phyloP scores from a whole-genome alignment of 2,329 filamentous ascomycete species.

The Epichloe uncinata region DNA sequence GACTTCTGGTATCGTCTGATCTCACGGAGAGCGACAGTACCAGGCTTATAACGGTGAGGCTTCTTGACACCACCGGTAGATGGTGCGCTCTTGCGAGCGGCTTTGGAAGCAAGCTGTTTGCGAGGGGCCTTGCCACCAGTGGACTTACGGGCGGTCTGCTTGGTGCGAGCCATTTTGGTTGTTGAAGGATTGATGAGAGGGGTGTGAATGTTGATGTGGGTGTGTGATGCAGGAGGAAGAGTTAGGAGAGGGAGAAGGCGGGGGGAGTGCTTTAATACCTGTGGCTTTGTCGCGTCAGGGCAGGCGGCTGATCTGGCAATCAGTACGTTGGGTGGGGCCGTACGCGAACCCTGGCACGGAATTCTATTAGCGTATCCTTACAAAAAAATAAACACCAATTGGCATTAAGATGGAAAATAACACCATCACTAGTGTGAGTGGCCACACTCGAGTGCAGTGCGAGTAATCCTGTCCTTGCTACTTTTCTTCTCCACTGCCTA shows the following conservation, averaged over 20 bases:
- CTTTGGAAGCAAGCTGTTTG: constrained; percentile 99
- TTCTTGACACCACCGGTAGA: constrained; percentile 97
- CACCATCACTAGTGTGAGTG: not conserved
- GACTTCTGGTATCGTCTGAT: constrained; percentile 98
- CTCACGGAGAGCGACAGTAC: constrained; percentile 95
- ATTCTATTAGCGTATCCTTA: not conserved
- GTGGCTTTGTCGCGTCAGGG: constrained; percentile 15
- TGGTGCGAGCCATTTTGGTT: constrained; percentile 48
- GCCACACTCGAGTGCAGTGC: not conserved
- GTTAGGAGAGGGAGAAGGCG: constrained; percentile 23
- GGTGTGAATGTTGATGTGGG: constrained; percentile 13
- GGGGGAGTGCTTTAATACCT: constrained; percentile 31
- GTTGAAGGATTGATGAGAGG: constrained; percentile 17
- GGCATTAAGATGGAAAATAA: not conserved
- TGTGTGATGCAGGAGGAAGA: constrained; percentile 30
- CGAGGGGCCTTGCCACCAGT: constrained; percentile 66
- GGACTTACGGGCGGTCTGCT: constrained; percentile 62
- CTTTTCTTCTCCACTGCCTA: not conserved
- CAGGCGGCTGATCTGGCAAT: constrained; percentile 25
- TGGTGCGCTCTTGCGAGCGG: constrained; percentile 89
- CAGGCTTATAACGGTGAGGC: constrained; percentile 81
- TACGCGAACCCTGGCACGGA: constrained; percentile 12
- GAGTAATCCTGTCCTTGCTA: not conserved
- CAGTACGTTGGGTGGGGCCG: constrained; percentile 8
- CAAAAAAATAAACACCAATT: not conserved